Evolutionary conservation across 1,284 basidiomycete species (phyloP).

Genomic region (Prillingera fragicola): DNA sequence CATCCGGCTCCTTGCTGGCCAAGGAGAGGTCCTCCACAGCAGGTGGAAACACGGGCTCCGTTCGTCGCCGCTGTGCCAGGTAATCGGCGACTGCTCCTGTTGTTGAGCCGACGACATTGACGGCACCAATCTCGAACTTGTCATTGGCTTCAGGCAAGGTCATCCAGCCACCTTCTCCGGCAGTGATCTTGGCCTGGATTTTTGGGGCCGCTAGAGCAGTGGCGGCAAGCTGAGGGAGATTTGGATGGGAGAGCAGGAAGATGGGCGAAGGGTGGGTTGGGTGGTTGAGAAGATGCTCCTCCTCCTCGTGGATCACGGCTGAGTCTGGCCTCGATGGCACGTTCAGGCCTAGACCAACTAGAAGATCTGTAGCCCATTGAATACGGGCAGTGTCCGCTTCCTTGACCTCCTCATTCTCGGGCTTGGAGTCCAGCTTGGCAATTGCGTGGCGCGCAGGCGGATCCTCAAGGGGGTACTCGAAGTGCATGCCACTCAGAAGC

Average conservation of each 20-base stretch:
- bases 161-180: constrained; percentile 30
- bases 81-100: constrained; percentile 42
- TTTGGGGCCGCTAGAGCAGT: constrained; percentile 14
- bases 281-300: constrained; percentile 35
- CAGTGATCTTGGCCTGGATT: constrained; percentile 24
- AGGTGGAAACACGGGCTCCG: constrained; percentile 38
- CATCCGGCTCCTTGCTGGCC: too few species aligned
- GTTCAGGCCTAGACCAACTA: constrained; percentile 33
- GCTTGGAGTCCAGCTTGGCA: constrained; percentile 25
- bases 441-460: constrained; percentile 50
- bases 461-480: constrained; percentile 57
- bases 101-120: constrained; percentile 25
- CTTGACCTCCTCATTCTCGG: constrained; percentile 28
- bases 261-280: constrained; percentile 47
- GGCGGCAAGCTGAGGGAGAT: constrained; percentile 22
- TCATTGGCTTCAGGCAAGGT: constrained; percentile 60
- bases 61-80: constrained; percentile 39
- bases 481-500: constrained; percentile 59
- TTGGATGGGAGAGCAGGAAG: constrained; percentile 42
- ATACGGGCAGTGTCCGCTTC: constrained; percentile 40
- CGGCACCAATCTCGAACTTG: constrained; percentile 58
- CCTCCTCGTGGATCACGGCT: constrained; percentile 24
- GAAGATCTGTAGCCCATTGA: constrained; percentile 38
- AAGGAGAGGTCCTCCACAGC: constrained; percentile 16
- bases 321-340: constrained; percentile 17